Conservation (phyloP, 805 yeast species). For the Lipomyces mesembrius region DNA sequence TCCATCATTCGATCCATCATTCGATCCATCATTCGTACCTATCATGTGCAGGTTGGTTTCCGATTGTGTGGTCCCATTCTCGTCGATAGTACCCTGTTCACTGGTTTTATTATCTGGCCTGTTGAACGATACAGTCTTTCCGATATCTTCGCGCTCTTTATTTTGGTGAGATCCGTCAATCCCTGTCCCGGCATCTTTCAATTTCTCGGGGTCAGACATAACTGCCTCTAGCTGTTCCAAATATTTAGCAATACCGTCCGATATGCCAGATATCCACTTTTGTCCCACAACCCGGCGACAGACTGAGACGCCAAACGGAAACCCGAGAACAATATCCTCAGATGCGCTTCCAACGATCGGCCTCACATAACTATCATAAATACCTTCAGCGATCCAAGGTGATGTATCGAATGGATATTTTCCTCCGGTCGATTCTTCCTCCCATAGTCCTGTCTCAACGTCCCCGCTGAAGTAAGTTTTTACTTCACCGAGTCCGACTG, state of each 20-base stretch:
- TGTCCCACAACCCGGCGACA: conserved; percentile 25
- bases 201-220: background rate
- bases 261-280: conserved; percentile 21
- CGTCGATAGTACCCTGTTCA: background rate
- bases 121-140: background rate
- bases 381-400: conserved; percentile 22
- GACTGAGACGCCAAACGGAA: conserved; percentile 20
- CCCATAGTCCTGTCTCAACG: conserved; percentile 23
- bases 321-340: conserved; percentile 28
- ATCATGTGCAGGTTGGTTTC: background rate
- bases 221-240: background rate
- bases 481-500: background rate
- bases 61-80: background rate
- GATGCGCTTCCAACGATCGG: conserved; percentile 19
- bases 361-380: conserved; percentile 18
- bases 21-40: background rate
- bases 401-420: conserved; percentile 30
- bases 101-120: background rate
- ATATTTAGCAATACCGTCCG: conserved; percentile 6
- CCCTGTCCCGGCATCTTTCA: background rate
- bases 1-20: too few species aligned
- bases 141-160: background rate
- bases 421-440: conserved; percentile 14
- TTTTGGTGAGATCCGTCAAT: background rate
- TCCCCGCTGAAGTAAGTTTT: conserved; percentile 3